Base-by-base conservation (phyloP, 495 filamentous ascomycete genomes). In the Thermochaetoides thermophila region DNA sequence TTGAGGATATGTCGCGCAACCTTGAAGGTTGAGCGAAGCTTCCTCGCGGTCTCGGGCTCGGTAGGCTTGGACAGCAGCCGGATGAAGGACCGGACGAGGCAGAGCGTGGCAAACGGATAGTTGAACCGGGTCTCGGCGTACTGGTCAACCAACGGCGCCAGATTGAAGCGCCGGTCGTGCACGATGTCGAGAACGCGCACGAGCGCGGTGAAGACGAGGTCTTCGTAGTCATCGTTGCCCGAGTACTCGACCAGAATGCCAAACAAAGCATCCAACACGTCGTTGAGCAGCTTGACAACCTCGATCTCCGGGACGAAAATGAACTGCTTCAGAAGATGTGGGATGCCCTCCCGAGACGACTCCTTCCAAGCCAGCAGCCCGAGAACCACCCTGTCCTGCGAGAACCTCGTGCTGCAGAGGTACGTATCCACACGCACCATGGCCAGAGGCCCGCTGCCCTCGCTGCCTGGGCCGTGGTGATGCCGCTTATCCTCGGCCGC, bases 291-390 rank as follows among this genome's bases (percentile, higher is more conserved):
- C 56, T 95, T 99, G 37, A 96, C 89, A 17, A 96, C 81, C 57
- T 99, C 89, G 31, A 95, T 93, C 51, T 99, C 89, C 0, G 89
- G 78, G 7, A 99, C 89, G 46, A 96, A 99, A 7, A 81, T 73
- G 23, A 96, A 67, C 38, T 82, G 73, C 51, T 81, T 78, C 20
- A 99, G 56, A 5, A 92, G 64, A 13, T 73, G 65, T 1, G 81
- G 58, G 1, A 89, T 63, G 15, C 87, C 74, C 24, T 71, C 71
- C 24, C 72, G 63, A 2, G 75, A 61, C 19, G 78, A 69, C 12
- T 85, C 74, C 42, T 73, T 81, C 87, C 91, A 96, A 37, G 77
- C 81, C 12, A 95, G 48, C 15, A 99, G 61, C 14, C 80, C 78
- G 25, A 95, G 60, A 10, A 99, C 68, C 19, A 80, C 74, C 43